Conservation (phyloP, 176 grass and related monocot species). For the Oryza glaberrima region DNA sequence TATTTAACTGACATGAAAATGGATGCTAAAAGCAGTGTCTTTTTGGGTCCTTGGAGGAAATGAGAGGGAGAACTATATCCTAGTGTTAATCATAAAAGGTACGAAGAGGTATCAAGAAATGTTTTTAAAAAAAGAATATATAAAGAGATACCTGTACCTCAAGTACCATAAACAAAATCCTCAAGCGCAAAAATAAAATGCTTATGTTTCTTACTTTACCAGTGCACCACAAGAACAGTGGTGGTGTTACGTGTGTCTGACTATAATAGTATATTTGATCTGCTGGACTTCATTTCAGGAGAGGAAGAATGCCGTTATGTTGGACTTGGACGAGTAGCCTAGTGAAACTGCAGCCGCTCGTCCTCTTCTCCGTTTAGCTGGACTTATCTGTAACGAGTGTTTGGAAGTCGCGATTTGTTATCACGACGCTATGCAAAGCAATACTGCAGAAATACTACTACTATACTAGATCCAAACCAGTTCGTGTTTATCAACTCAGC, state of each 20-base stretch:
- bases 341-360: neutral
- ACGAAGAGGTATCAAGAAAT: neutral
- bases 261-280: neutral
- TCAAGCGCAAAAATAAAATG: neutral
- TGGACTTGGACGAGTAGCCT: constrained; percentile 48
- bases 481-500: no score
- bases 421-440: neutral
- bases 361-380: constrained; percentile 2
- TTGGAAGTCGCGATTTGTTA: neutral
- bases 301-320: constrained; percentile 62
- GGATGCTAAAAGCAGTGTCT: neutral
- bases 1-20: neutral
- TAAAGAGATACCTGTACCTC: neutral
- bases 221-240: neutral
- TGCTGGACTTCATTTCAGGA: constrained; percentile 50
- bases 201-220: neutral
- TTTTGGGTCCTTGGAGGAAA: neutral
- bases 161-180: neutral
- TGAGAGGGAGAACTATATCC: no score
- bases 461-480: no score
- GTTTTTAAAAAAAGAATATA: neutral
- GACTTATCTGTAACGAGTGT: neutral
- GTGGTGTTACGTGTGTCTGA: neutral
- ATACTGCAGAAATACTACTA: no score
- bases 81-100: neutral